Conservation (phyloP, 345 rosid species). For the Eucalyptus sideroxylon region DNA sequence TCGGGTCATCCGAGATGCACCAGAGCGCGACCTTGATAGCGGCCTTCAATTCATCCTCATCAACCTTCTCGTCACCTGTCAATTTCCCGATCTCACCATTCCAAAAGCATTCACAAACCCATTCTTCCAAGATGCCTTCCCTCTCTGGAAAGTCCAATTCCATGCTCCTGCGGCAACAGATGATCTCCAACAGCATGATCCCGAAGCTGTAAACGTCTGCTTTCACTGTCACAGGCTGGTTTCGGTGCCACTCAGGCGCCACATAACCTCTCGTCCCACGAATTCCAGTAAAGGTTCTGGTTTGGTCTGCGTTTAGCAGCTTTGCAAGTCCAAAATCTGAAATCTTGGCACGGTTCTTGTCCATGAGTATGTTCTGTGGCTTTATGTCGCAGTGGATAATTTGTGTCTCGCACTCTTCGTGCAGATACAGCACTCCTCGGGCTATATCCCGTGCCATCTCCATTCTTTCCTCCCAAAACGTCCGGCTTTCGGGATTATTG, state of each 20-base stretch:
- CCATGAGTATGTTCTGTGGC: slow-evolving; percentile 10
- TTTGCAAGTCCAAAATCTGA: slow-evolving; percentile 5
- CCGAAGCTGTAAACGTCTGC: slow-evolving; percentile 20
- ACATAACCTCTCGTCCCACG: slow-evolving; percentile 11
- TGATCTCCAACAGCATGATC: slow-evolving; percentile 6
- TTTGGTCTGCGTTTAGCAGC: slow-evolving; percentile 5
- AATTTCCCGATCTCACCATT: background rate
- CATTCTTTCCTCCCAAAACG: background rate
- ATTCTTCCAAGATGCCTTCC: slow-evolving; percentile 3
- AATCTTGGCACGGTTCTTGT: background rate
- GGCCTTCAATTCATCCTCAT: background rate
- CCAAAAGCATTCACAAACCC: slow-evolving; percentile 4
- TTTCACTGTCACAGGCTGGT: slow-evolving; percentile 5
- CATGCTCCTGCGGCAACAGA: background rate
- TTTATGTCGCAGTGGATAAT: slow-evolving; percentile 18
- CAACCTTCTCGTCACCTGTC: background rate
- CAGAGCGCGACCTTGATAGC: background rate
- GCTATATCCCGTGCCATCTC: slow-evolving; percentile 4
- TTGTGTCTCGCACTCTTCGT: slow-evolving; percentile 8
- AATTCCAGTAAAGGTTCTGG: slow-evolving; percentile 3
- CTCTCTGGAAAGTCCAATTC: background rate
- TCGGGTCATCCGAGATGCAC: slow-evolving; percentile 6
- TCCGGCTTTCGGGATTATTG: background rate
- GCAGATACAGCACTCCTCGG: background rate
- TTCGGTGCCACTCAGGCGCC: slow-evolving; percentile 15